These are phyloP conservation scores for Fragilariopsis cylindrus DNA, from an alignment of 108 stramenopile genomes.

Conservation along the genomic window DNA sequence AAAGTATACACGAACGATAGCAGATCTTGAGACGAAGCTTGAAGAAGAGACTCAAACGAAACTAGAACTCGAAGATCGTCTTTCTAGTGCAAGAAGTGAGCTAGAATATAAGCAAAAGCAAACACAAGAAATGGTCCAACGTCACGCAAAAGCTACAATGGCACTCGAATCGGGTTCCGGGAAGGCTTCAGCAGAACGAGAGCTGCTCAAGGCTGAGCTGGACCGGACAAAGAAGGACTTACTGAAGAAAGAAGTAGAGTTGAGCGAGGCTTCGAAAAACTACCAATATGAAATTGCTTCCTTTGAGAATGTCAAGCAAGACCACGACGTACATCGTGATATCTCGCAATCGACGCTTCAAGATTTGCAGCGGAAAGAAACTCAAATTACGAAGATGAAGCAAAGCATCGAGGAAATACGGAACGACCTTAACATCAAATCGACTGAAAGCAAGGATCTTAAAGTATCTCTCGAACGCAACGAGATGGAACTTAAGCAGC, in stretches of 20 bases:
- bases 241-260: slow-evolving; percentile 38
- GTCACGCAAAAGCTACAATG: slow-evolving; percentile 21
- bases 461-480: slow-evolving; percentile 19
- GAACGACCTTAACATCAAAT: slow-evolving; percentile 25
- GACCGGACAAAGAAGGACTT: slow-evolving; percentile 38
- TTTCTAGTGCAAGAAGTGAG: slow-evolving; percentile 35
- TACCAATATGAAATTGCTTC: slow-evolving; percentile 24
- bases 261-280: slow-evolving; percentile 23
- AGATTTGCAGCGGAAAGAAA: slow-evolving; percentile 32
- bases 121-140: slow-evolving; percentile 36
- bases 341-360: slow-evolving; percentile 19
- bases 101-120: slow-evolving; percentile 41
- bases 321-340: slow-evolving; percentile 29
- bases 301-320: slow-evolving; percentile 31
- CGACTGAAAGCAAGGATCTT: slow-evolving; percentile 24
- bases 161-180: slow-evolving; percentile 28
- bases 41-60: slow-evolving; percentile 39
- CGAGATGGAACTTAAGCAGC: slow-evolving; percentile 41
- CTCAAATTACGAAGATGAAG: slow-evolving; percentile 24
- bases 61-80: slow-evolving; percentile 33
- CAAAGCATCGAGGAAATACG: slow-evolving; percentile 26
- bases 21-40: slow-evolving; percentile 45
- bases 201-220: slow-evolving; percentile 24
- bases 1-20: slow-evolving; percentile 32
- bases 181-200: slow-evolving; percentile 18